These are phyloP conservation scores for Metarhizium robertsii DNA, from an alignment of 2,329 filamentous ascomycete genomes.

Conservation along the genomic window DNA sequence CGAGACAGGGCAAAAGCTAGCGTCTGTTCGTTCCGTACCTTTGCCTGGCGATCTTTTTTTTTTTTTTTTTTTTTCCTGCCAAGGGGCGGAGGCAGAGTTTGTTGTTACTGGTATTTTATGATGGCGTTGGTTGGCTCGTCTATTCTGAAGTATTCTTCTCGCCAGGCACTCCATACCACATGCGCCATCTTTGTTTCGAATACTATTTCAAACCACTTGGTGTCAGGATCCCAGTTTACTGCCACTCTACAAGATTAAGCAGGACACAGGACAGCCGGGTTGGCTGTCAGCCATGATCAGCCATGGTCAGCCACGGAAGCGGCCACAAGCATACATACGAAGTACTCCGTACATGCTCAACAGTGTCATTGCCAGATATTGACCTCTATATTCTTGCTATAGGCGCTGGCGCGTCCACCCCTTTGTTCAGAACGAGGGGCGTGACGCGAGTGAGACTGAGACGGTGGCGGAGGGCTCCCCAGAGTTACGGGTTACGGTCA, in stretches of 20 bases:
- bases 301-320: no score
- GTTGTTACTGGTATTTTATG: background rate
- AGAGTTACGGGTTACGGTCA: background rate
- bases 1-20: background rate
- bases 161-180: no score
- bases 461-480: background rate
- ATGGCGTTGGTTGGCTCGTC: no score
- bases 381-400: background rate
- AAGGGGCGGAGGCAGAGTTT: background rate
- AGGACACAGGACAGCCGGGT: no score
- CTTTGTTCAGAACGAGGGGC: background rate
- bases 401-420: background rate
- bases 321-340: no score
- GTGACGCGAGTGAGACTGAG: constrained; percentile 1
- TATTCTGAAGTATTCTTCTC: no score
- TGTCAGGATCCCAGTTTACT: no score
- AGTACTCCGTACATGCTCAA: no score
- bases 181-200: no score
- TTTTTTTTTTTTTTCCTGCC: background rate
- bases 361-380: background rate
- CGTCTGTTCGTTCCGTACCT: background rate
- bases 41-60: background rate
- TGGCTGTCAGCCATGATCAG: no score
- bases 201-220: no score
- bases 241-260: no score